phyloP scores from a whole-genome alignment of 805 yeast species.

The Candida hispaniensis region DNA sequence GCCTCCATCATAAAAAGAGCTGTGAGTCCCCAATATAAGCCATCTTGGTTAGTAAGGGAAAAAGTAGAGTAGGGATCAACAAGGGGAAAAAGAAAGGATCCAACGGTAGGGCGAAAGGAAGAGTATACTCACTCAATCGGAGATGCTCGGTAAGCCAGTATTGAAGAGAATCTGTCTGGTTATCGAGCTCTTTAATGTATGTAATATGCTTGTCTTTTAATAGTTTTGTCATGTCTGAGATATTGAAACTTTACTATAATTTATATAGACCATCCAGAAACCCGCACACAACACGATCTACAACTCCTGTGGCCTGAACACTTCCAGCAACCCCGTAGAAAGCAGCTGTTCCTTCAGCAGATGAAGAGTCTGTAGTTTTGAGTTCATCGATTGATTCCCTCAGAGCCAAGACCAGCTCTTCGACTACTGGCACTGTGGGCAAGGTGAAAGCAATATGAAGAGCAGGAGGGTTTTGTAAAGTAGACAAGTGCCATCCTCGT shows the following conservation, averaged over 20 bases:
- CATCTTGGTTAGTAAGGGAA: slow-evolving; percentile 33
- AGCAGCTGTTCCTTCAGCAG: slow-evolving; percentile 58
- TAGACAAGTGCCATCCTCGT: slow-evolving; percentile 80
- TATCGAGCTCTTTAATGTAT: slow-evolving; percentile 46
- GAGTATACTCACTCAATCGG: slow-evolving; percentile 41
- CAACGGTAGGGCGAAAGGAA: too few relatives aligned
- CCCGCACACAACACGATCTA: slow-evolving; percentile 64
- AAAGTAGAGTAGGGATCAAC: too few relatives aligned
- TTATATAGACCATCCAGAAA: slow-evolving; percentile 77
- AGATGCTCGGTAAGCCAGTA: slow-evolving; percentile 89
- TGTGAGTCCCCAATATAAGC: slow-evolving; percentile 90
- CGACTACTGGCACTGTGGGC: slow-evolving; percentile 51
- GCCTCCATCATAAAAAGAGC: slow-evolving; percentile 55
- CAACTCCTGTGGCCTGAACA: slow-evolving; percentile 71
- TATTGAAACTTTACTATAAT: slow-evolving; percentile 17
- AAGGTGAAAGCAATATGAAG: slow-evolving; percentile 81
- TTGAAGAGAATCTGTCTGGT: slow-evolving; percentile 48
- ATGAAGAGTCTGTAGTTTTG: slow-evolving; percentile 23
- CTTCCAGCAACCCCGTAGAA: slow-evolving; percentile 94
- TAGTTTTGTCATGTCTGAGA: slow-evolving; percentile 5
- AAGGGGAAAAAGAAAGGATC: too few relatives aligned
- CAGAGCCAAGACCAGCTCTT: slow-evolving; percentile 46
- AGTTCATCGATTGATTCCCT: slow-evolving; percentile 36
- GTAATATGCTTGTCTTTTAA: slow-evolving; percentile 43
- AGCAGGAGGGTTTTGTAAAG: slow-evolving; percentile 85